Base-by-base conservation (phyloP, 2,329 filamentous ascomycete species). In the Alternaria alternata region DNA sequence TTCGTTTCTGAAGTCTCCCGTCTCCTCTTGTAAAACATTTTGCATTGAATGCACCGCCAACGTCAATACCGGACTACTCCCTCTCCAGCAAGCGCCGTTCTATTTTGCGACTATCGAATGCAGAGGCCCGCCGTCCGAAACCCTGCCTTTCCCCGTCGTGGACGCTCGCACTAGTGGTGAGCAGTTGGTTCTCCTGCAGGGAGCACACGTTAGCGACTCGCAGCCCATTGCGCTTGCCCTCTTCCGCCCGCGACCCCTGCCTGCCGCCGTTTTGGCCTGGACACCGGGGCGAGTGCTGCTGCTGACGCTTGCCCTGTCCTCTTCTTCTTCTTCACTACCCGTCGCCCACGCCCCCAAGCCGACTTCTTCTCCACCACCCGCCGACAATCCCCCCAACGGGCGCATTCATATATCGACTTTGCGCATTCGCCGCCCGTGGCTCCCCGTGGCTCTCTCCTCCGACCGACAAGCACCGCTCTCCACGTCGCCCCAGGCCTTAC, bases 371-470 rank as follows among this genome's bases (percentile, higher is more conserved):
- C 56, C 62, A 61, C 56, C 62, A 61, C 62, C 69, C 66, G 68
- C 66, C 69, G 76, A 77, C 77, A 77, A 78, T 30, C 70, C 57
- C 62, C 32, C 73, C 70, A 76, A 71, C 72, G 75, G 76, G 69
- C 68, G 62, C 67, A 65, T 63, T 66, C 67, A 57, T 59, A 59
- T 57, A 66, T 69, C 73, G 74, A 73, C 60, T 41, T 36, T 75
- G 75, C 72, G 67, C 68, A 68, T 63, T 66, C 62, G 64, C 71
- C 73, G 71, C 69, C 75, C 70, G 72, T 74, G 75, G 69, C 69
- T 67, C 57, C 67, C 58, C 66, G 65, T 69, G 65, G 63, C 61
- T 57, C 49, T 26, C 39, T 55, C 63, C 47, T 30, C 61, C 53
- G 24, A 26, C 57, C 52, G 57, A 51, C 70, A 63, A 63, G 55